Conservation (phyloP, 495 filamentous ascomycete species). For the Aspergillus leporis region DNA sequence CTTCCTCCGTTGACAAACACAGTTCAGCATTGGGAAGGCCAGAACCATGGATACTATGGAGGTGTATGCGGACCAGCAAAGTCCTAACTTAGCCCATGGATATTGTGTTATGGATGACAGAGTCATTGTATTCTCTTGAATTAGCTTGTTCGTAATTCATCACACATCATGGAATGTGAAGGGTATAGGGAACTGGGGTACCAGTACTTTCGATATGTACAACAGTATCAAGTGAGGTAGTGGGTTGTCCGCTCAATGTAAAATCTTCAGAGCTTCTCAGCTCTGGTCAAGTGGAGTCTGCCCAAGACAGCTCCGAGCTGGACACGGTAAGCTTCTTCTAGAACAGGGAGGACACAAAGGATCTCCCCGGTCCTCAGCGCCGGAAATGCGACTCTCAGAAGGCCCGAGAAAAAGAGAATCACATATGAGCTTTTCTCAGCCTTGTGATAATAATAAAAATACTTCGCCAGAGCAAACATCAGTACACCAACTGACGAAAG, state of each 20-base stretch:
- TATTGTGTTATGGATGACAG: background rate
- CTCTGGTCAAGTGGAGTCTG: background rate
- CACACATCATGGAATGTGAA: background rate
- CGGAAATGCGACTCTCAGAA: background rate
- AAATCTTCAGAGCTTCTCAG: background rate
- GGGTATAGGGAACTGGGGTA: background rate
- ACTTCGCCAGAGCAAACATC: background rate
- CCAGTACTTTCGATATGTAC: background rate
- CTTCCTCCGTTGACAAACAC: slow-evolving; percentile 55
- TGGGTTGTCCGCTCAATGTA: background rate
- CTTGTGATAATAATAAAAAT: background rate
- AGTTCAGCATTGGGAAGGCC: slow-evolving; percentile 47
- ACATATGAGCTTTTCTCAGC: background rate
- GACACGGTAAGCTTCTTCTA: background rate
- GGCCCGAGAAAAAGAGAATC: background rate
- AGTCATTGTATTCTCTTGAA: slow-evolving; percentile 2
- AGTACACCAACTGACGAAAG: background rate
- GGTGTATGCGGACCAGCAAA: slow-evolving; percentile 21
- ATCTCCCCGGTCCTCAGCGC: background rate
- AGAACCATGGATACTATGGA: slow-evolving; percentile 55
- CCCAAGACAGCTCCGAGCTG: background rate
- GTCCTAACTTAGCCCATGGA: background rate
- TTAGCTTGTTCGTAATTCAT: slow-evolving; percentile 5
- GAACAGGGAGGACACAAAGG: background rate
- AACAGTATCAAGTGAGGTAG: background rate